Evolutionary conservation across 257 asterid species (phyloP).

Genomic region (Datura wrightii): DNA sequence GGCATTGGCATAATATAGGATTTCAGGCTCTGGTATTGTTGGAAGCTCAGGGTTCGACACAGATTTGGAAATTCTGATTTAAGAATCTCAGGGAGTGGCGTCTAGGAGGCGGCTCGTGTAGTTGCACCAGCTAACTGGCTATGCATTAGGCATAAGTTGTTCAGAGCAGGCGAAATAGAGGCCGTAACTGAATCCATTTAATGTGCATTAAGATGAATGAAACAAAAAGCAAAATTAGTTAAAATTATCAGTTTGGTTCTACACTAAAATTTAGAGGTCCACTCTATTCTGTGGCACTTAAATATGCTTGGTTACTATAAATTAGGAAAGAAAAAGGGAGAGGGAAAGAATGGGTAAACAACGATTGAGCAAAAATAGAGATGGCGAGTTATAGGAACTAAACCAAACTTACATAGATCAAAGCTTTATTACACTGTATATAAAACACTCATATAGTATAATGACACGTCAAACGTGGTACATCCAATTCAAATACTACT

Average conservation of each 20-base stretch:
- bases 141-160: constrained; percentile 24
- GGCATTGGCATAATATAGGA: constrained; percentile 26
- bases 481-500: background rate
- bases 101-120: constrained; percentile 37
- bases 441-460: constrained; percentile 3
- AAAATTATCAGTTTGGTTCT: background rate
- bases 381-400: background rate
- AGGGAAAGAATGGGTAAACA: background rate
- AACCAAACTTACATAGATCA: background rate
- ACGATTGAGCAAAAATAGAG: background rate
- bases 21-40: background rate
- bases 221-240: background rate
- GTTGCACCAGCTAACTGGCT: constrained; percentile 32
- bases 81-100: constrained; percentile 17
- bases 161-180: background rate
- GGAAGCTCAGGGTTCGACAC: background rate
- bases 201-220: constrained; percentile 19
- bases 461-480: background rate
- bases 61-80: background rate
- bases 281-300: background rate
- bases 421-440: background rate
- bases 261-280: background rate
- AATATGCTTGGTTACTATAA: background rate
- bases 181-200: background rate
- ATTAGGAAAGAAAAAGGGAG: background rate